phyloP scores from a whole-genome alignment of 352 stramenopile species.

The Phytophthora colocasiae region DNA sequence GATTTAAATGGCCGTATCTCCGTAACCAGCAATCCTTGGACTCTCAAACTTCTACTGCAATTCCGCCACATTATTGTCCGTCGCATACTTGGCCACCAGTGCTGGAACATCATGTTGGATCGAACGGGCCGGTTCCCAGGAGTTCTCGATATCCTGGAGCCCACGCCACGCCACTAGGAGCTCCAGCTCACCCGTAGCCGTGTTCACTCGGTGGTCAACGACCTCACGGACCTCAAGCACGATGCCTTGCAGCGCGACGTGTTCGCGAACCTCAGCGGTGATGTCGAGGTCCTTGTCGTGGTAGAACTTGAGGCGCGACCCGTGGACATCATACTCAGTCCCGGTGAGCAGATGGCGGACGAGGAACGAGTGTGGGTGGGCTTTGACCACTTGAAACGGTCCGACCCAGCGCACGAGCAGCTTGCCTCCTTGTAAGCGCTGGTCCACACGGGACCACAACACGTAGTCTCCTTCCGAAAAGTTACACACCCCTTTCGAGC shows the following conservation, averaged over 20 bases:
- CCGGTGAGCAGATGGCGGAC: conserved; percentile 19
- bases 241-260: conserved; percentile 5
- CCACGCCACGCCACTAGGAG: conserved; percentile 18
- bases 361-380: conserved; percentile 18
- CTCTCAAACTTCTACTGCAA: not conserved
- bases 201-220: conserved; percentile 1
- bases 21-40: not conserved
- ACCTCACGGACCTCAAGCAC: conserved; percentile 12
- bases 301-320: conserved; percentile 18
- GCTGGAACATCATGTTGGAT: conserved; percentile 18
- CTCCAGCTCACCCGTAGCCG: not conserved
- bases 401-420: conserved; percentile 14
- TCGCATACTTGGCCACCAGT: conserved; percentile 2
- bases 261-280: conserved; percentile 16
- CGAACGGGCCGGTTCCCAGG: conserved; percentile 10
- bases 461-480: conserved; percentile 21
- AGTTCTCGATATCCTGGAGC: conserved; percentile 18
- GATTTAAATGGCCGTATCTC: not conserved
- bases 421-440: conserved; percentile 8
- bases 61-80: not conserved
- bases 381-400: conserved; percentile 13
- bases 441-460: conserved; percentile 16
- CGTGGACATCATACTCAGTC: conserved; percentile 3
- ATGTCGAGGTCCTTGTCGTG: conserved; percentile 4
- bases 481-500: conserved; percentile 16